A percentile compares a stretch with the other conserved stretches of the same genome.
phyloP scores from a whole-genome alignment of 2,329 filamentous ascomycete species.

The Acephala macrosclerotiorum region DNA sequence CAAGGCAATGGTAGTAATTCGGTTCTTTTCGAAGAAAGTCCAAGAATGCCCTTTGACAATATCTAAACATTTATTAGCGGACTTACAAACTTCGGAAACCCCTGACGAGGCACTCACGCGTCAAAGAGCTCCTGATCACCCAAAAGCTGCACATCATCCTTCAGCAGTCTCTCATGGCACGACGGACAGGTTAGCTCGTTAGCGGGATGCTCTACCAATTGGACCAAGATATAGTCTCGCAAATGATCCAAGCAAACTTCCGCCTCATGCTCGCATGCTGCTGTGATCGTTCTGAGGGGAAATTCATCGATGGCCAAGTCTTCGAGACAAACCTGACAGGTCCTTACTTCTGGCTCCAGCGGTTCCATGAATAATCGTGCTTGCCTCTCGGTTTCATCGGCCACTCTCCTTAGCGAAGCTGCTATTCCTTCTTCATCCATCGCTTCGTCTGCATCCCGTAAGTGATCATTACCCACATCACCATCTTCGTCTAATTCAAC shows the following conservation, averaged over 20 bases:
- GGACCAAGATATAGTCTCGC: not conserved
- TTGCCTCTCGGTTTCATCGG: too few relatives aligned
- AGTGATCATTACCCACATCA: not conserved
- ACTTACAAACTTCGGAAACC: not conserved
- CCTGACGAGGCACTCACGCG: not conserved
- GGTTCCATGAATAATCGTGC: too few relatives aligned
- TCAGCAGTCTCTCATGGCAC: not conserved
- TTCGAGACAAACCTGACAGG: not conserved
- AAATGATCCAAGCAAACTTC: not conserved
- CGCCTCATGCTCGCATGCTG: not conserved
- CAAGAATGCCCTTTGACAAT: not conserved
- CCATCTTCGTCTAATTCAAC: not conserved
- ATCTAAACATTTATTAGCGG: not conserved
- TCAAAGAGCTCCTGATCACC: not conserved
- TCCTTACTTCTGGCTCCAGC: not conserved
- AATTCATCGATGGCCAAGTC: not conserved
- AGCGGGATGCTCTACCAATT: not conserved
- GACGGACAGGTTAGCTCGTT: not conserved
- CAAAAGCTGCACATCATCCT: not conserved
- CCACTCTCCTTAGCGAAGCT: too few relatives aligned
- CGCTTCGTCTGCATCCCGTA: too few relatives aligned
- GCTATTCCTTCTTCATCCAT: too few relatives aligned
- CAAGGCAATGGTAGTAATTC: not conserved
- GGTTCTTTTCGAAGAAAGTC: not conserved
- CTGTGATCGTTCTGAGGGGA: not conserved